Conservation (phyloP, 2,329 filamentous ascomycete genomes). For the Calonectria pseudoreteaudii region DNA sequence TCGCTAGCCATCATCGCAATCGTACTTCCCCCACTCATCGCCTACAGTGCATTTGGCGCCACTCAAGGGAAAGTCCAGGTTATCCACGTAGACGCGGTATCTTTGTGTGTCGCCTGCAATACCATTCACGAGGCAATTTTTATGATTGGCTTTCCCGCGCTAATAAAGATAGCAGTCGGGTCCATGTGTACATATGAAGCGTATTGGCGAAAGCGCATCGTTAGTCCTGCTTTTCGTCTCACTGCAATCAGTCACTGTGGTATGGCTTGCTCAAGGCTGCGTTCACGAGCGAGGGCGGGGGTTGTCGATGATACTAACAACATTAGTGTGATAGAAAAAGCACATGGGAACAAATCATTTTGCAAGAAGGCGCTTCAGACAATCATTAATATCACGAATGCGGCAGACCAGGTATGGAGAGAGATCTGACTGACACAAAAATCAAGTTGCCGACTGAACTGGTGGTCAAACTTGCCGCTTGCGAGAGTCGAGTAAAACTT, state of each 20-base stretch:
- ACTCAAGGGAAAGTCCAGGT: no score
- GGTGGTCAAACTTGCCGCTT: not conserved
- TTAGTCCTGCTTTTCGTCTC: no score
- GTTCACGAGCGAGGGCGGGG: not conserved
- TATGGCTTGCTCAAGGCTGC: not conserved
- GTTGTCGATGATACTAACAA: not conserved
- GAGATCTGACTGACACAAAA: not conserved
- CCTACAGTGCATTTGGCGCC: no score
- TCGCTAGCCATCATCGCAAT: not conserved
- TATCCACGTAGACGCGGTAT: no score
- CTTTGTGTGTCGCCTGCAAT: no score
- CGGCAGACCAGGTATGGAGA: not conserved
- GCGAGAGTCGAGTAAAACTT: not conserved
- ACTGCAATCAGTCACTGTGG: no score
- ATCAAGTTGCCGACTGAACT: not conserved
- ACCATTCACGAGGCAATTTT: no score
- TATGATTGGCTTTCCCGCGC: no score
- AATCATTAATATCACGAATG: not conserved
- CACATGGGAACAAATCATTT: not conserved
- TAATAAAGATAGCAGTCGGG: no score
- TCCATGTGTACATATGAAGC: not conserved
- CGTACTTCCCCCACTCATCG: not conserved
- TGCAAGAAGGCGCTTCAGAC: not conserved
- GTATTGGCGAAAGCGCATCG: not conserved
- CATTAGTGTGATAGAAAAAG: not conserved